phyloP scores from a whole-genome alignment of 2,329 filamentous ascomycete genomes.

The Colletotrichum neosansevieriae region DNA sequence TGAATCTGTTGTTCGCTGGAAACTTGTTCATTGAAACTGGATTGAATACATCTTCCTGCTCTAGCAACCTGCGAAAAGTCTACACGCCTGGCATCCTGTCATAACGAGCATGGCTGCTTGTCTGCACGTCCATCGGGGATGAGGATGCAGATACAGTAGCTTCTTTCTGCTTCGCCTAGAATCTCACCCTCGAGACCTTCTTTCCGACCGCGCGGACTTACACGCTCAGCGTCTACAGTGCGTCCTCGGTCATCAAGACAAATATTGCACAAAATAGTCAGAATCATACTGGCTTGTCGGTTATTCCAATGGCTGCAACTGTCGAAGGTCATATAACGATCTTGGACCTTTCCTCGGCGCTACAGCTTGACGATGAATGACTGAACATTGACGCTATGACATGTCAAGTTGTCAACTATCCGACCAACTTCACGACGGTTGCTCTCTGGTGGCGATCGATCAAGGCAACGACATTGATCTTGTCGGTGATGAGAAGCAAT shows the following conservation, averaged over 20 bases:
- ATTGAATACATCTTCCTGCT: too few species aligned
- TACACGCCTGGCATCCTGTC: too few species aligned
- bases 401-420: too few species aligned
- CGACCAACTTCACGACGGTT: background rate
- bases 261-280: background rate
- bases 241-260: background rate
- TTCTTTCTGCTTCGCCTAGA: background rate
- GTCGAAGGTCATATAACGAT: background rate
- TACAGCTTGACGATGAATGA: background rate
- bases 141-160: background rate
- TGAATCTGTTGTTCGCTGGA: too few species aligned
- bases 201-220: conserved; percentile 7
- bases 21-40: too few species aligned
- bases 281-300: background rate
- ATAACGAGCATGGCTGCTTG: too few species aligned
- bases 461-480: background rate
- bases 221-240: conserved; percentile 6
- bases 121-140: too few species aligned
- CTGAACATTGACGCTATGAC: background rate
- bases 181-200: background rate
- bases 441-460: background rate
- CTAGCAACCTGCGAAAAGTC: too few species aligned
- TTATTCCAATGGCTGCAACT: background rate
- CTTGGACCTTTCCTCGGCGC: background rate
- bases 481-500: too few species aligned